Evolutionary conservation across 163 green algal genomes (phyloP).

Genomic region (Scenedesmus sp.): DNA sequence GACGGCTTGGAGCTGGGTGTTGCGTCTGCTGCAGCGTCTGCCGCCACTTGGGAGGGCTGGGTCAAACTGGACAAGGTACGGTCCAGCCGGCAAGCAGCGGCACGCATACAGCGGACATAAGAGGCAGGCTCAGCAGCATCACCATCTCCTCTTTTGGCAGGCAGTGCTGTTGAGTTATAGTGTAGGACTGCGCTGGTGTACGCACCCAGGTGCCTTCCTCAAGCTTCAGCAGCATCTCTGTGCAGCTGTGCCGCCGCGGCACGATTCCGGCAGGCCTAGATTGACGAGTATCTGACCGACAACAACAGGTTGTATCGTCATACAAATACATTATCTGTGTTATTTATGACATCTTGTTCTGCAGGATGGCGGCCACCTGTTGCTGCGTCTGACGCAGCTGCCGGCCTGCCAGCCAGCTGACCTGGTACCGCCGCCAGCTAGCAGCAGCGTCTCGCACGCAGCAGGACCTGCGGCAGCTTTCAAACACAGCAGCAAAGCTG

Average conservation of each 20-base stretch:
- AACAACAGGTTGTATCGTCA: too few species aligned
- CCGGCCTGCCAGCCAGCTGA: constrained; percentile 27
- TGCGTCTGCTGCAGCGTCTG: background rate
- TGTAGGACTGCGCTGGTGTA: too few species aligned
- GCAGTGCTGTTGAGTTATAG: too few species aligned
- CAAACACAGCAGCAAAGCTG: background rate
- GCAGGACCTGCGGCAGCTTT: background rate
- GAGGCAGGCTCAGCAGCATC: too few species aligned
- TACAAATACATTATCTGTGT: background rate
- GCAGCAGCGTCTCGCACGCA: background rate
- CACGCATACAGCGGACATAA: too few species aligned
- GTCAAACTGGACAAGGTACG: constrained; percentile 42
- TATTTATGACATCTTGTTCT: background rate
- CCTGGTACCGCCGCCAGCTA: constrained; percentile 24
- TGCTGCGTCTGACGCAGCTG: constrained; percentile 43
- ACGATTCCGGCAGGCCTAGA: too few species aligned
- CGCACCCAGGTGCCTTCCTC: too few species aligned
- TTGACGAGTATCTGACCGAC: too few species aligned
- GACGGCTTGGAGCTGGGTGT: background rate
- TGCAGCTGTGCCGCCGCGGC: too few species aligned
- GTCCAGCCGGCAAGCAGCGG: background rate
- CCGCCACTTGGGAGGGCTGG: constrained; percentile 48
- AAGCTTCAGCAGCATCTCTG: too few species aligned
- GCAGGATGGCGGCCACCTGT: constrained; percentile 47
- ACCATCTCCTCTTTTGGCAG: too few species aligned